Base-by-base conservation (phyloP, 2,329 filamentous ascomycete species). In the Celoporthe dispersa region DNA sequence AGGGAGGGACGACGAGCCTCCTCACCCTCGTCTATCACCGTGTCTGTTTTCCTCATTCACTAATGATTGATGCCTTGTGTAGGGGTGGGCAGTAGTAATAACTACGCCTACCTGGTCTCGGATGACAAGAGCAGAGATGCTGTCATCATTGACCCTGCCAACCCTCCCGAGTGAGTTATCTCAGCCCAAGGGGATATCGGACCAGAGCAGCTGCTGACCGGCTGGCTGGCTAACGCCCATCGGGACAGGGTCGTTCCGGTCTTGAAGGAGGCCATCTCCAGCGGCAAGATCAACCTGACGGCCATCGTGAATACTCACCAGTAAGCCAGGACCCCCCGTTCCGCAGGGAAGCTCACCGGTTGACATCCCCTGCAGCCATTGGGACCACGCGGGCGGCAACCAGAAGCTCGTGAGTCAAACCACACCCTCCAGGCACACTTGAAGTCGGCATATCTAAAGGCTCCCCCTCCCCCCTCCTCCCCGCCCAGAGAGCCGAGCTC, bases 241-340 rank as follows among this genome's bases (percentile, higher is more conserved):
- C 22, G 5, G 16, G 1, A 1, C 63, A 91, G 88, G 75, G 88
- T 91, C 62, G 80, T 84, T 0, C 88, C 88, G 0, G 80, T 90
- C 22, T 81, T 99, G 66, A 91, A 95, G 78, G 86, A 94, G 73
- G 90, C 92, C 71, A 91, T 93, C 7, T 82, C 89, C 55, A 82
- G 84, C 31, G 91, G 91, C 22, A 87, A 88, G 75, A 93, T 97
- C 77, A 94, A 97, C 75, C 83, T 99, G 72, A 94, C 87, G 33
- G 92, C 91, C 64, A 97, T 99, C 78, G 90, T 98, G 76, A 99
- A 99, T 79, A 99, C 96, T 1, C 96, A 99, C 78, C 95, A 98
- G 94, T 97, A 84, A 81, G 92, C 81, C 39, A 33, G 14, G n/a
- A 2, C 35, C 60, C 28, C 41, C 8, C 1, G 31, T 7, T 9